Percentiles rank a stretch among this genome's conserved stretches.
These are phyloP conservation scores for Mucor circinelloides DNA, from an alignment of 371 early-diverging fungal species.

Conservation along the genomic window DNA sequence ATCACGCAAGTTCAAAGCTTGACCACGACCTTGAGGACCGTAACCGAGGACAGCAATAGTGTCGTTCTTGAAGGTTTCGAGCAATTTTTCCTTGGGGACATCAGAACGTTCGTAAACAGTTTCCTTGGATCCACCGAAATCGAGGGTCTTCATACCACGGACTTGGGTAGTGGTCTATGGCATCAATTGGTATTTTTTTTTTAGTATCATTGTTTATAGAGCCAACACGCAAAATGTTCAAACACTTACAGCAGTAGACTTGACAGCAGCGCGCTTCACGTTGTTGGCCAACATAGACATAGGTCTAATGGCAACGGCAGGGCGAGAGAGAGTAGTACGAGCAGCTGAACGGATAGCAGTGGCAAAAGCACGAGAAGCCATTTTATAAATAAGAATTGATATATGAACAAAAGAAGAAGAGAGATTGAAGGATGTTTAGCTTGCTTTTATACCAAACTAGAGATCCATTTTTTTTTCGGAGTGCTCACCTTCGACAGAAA, in stretches of 20 bases:
- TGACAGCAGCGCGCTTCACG: conserved; percentile 31
- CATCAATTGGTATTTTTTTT: not conserved
- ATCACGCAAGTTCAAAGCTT: conserved; percentile 95
- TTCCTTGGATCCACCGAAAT: conserved; percentile 95
- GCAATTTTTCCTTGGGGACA: conserved; percentile 90
- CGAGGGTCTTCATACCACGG: conserved; percentile 89
- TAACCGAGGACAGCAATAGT: conserved; percentile 96
- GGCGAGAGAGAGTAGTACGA: conserved; percentile 36
- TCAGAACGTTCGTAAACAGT: conserved; percentile 95
- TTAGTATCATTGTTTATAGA: not conserved
- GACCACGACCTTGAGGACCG: conserved; percentile 97
- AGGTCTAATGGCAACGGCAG: conserved; percentile 31
- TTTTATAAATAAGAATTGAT: conserved; percentile 7
- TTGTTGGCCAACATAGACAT: conserved; percentile 24
- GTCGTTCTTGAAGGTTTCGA: conserved; percentile 90
- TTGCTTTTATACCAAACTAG: not conserved
- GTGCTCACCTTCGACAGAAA: not conserved
- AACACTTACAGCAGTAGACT: conserved; percentile 31
- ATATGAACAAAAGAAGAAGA: conserved; percentile 11
- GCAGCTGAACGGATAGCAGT: conserved; percentile 48
- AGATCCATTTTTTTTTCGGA: conserved; percentile 8
- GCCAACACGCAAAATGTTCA: not conserved
- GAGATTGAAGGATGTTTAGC: not conserved
- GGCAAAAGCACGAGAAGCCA: conserved; percentile 48
- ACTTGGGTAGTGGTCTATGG: conserved; percentile 46